Evolutionary conservation across 495 filamentous ascomycete genomes (phyloP), one percentile per base, ranked within the genome.

Genomic region (Penicillium coffeae): DNA sequence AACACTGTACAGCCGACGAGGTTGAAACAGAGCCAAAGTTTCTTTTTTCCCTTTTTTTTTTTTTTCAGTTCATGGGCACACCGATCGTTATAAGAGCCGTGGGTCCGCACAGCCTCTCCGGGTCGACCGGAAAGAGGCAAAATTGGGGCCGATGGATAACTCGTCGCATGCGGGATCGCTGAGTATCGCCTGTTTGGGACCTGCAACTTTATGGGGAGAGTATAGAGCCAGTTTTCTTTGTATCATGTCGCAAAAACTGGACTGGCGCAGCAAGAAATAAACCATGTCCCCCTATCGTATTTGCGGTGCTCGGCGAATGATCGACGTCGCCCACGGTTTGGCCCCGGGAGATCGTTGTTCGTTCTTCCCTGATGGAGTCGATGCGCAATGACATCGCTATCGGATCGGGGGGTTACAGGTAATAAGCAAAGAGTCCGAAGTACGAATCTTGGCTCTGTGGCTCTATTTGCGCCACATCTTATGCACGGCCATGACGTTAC

Each of bases 21-120:
- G 16, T 16, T 21, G 10, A 30, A 10, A 10, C 4, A 30, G 25
- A 4, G 4, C 10, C 5, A 30, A 30, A 10, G 25, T 30, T 13
- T 30, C 4, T 30, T 30, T 30, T 10, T 30, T 30, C 25, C 10
- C 10, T 30, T 30, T 30, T 30, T 30, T 30, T 30, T 30, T 5
- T 10, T 4, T 5, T 30, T 10, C 25, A 10, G n/a, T n/a, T 10
- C 4, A 30, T 30, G 25, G 5, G 25, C 5, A 10, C 25, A 30
- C 5, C 25, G 25, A 30, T 30, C 25, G 25, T 30, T 30, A 30
- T 30, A 30, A 30, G 25, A 30, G 10, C 25, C 25, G 25, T 30
- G 57, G 35, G 12, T 37, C 59, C 41, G 54, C 66, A 68, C 64
- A 69, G 66, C 64, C 68, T n/a, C n/a, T 62, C 52, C 65, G 62